Base-by-base conservation (phyloP, 2,329 filamentous ascomycete genomes). In the Dactylellina sp. region DNA sequence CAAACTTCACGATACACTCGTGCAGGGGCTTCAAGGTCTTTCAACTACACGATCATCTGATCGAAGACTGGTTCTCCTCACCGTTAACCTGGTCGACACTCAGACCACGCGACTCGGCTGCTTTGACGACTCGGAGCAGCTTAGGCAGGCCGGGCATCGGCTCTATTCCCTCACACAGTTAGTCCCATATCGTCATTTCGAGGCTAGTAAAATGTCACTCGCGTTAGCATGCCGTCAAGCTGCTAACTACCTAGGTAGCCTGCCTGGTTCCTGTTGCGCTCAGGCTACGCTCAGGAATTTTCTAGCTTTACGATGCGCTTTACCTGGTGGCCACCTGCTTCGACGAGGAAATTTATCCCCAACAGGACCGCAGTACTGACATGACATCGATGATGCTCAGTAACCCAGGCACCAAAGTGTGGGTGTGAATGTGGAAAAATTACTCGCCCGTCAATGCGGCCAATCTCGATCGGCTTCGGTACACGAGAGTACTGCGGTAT, bases 61-160 rank as follows among this genome's bases (percentile, higher is more conserved):
- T 40, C 3, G 12, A 40, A 16, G 37, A 40, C 37, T 32, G 28
- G 28, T 32, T 32, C 28, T 32, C 9, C 6, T 14, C 4, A 12
- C 6, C 12, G 11, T 12, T 4, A 40, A 40, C 37, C 37, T 14
- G 37, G 37, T 40, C 37, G 37, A 40, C 37, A 16, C 5, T 40
- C 37, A 22, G 55, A 52, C 66, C 66, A 72, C 66, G 66, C 66
- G 66, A 72, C 59, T 72, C 66, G 68, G 60, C 42, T 64, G 53
- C 25, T 53, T 50, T 59, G 52, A 40, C 55, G 53, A 66, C 49
- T 32, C 46, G 46, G 52, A 57, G 66, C 46, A 44, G 50, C 35
- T 37, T 20, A 56, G 57, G 57, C 20, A 37, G 39, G 39, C 50
- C 65, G 57, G 53, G 49, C 44, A 35, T 57, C 57, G 66, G 52